A percentile compares a stretch with the other conserved stretches of the same genome.
Conservation (phyloP, 495 filamentous ascomycete genomes). For the Articulospora tetracladia region DNA sequence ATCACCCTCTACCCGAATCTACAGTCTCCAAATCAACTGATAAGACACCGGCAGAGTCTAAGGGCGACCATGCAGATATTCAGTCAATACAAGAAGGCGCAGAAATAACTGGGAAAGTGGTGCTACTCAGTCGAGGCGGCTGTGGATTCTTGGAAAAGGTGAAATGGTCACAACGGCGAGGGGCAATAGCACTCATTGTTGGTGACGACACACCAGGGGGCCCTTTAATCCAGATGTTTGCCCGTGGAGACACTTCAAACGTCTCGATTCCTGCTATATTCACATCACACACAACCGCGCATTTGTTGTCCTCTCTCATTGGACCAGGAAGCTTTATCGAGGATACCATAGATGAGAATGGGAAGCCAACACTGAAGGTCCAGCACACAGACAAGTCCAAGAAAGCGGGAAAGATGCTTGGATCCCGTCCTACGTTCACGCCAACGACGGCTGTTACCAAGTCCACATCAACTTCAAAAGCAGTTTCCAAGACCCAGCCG, state of each 20-base stretch:
- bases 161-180: conserved; percentile 90
- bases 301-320: conserved; percentile 85
- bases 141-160: conserved; percentile 97
- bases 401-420: conserved; percentile 33
- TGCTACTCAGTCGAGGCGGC: conserved; percentile 83
- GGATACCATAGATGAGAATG: conserved; percentile 48
- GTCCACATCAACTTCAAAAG: conserved; percentile 6
- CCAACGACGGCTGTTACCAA: conserved; percentile 20
- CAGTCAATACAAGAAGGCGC: conserved; percentile 92
- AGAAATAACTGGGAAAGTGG: conserved; percentile 90
- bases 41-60: conserved; percentile 32
- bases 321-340: conserved; percentile 62
- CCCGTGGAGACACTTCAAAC: conserved; percentile 88
- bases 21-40: conserved; percentile 18
- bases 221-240: conserved; percentile 94
- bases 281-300: conserved; percentile 91
- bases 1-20: conserved; percentile 41
- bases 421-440: conserved; percentile 20
- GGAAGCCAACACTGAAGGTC: conserved; percentile 42
- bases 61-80: conserved; percentile 77
- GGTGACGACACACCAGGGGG: conserved; percentile 89
- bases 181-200: conserved; percentile 85
- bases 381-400: conserved; percentile 40
- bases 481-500: conserved; percentile 1
- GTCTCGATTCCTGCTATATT: conserved; percentile 92